A percentile compares a stretch with the other conserved stretches of the same genome.
Conservation (phyloP, 805 yeast species). For the Saccharomycopsis sp. region DNA sequence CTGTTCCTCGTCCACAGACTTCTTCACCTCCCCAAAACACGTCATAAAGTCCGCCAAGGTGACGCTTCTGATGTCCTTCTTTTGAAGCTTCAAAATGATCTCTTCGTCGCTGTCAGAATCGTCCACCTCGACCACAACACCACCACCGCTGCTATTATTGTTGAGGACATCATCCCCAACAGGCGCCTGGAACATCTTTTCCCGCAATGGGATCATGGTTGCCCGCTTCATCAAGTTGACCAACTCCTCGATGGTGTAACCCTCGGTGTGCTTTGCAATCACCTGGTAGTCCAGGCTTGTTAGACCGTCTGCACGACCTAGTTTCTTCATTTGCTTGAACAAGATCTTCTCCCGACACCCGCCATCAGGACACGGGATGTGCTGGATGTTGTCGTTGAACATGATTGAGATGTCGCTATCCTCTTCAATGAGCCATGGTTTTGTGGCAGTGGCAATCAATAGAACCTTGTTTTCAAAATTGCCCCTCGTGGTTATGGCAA, state of each 20-base stretch:
- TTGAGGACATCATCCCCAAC: constrained; percentile 84
- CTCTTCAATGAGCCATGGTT: constrained; percentile 97
- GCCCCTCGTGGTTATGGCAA: constrained; percentile 25
- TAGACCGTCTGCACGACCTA: constrained; percentile 62
- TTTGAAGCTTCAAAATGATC: neutral
- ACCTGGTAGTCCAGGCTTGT: constrained; percentile 51
- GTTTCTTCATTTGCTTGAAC: constrained; percentile 35
- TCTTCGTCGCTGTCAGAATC: constrained; percentile 43
- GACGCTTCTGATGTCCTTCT: no score
- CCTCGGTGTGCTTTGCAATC: constrained; percentile 60
- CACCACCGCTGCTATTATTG: no score
- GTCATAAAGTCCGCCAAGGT: no score
- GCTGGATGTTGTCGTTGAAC: constrained; percentile 46
- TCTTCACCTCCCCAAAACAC: no score
- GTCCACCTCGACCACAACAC: constrained; percentile 28
- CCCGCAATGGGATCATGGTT: constrained; percentile 94
- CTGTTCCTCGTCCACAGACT: no score
- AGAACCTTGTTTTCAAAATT: constrained; percentile 51
- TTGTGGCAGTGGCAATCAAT: constrained; percentile 87
- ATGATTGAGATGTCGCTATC: no score
- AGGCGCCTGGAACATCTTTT: no score
- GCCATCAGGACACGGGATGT: constrained; percentile 88
- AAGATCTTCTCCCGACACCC: constrained; percentile 74
- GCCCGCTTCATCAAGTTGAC: constrained; percentile 94
- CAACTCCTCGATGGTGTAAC: constrained; percentile 88